Conservation (phyloP, 2,329 filamentous ascomycete species). For the Colletotrichum truncatum region DNA sequence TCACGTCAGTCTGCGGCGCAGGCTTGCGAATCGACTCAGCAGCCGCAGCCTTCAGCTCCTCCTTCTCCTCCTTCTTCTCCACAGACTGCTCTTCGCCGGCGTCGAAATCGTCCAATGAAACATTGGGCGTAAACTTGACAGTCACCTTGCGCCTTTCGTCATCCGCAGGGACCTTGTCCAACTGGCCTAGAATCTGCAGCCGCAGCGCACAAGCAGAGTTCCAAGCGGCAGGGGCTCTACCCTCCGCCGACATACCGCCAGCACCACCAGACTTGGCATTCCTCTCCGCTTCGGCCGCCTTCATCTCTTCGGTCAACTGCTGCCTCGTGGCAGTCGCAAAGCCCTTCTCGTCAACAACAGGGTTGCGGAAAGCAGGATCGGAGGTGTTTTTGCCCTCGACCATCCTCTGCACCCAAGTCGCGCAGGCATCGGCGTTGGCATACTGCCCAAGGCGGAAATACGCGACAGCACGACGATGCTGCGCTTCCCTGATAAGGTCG, state of each 20-base stretch:
- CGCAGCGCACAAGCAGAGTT: slow-evolving; percentile 56
- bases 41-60: slow-evolving; percentile 14
- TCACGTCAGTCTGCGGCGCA: slow-evolving; percentile 37
- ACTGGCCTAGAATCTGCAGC: slow-evolving; percentile 53
- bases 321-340: slow-evolving; percentile 53
- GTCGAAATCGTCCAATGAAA: slow-evolving; percentile 8
- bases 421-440: slow-evolving; percentile 79
- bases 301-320: slow-evolving; percentile 39
- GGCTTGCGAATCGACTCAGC: not conserved
- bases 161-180: slow-evolving; percentile 55
- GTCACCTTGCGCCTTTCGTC: slow-evolving; percentile 58
- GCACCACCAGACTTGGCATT: slow-evolving; percentile 21
- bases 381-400: slow-evolving; percentile 48
- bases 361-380: slow-evolving; percentile 40
- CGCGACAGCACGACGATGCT: slow-evolving; percentile 81
- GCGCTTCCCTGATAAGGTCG: slow-evolving; percentile 80
- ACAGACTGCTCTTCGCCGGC: slow-evolving; percentile 31
- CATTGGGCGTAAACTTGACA: slow-evolving; percentile 34
- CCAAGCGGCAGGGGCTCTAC: slow-evolving; percentile 39
- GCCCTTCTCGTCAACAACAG: slow-evolving; percentile 53
- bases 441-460: slow-evolving; percentile 75
- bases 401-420: slow-evolving; percentile 64
- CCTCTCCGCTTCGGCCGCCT: slow-evolving; percentile 38
- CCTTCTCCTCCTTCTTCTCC: slow-evolving; percentile 32
- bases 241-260: slow-evolving; percentile 12